Conservation (phyloP, 768 basidiomycete genomes). For the Macrolepiota fuliginosa region DNA sequence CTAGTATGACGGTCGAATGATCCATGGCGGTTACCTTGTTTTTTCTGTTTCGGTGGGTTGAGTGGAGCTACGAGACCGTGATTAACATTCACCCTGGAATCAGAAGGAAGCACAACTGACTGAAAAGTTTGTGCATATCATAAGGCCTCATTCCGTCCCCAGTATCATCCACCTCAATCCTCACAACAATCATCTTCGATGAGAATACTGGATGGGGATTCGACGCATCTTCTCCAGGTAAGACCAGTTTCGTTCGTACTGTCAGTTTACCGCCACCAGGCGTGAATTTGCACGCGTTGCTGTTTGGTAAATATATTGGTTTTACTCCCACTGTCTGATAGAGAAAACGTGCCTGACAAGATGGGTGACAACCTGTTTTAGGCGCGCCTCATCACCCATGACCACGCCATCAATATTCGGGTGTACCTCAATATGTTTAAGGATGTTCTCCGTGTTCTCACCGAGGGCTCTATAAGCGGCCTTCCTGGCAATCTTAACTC, state of each 20-base stretch:
- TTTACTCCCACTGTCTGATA: background rate
- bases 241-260: slow-evolving; percentile 63
- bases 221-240: slow-evolving; percentile 21
- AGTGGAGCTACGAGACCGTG: slow-evolving; percentile 51
- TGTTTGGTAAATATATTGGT: slow-evolving; percentile 18
- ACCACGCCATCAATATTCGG: slow-evolving; percentile 65
- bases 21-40: slow-evolving; percentile 43
- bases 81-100: background rate
- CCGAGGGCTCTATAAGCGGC: slow-evolving; percentile 63
- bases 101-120: slow-evolving; percentile 36
- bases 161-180: slow-evolving; percentile 83
- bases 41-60: slow-evolving; percentile 76
- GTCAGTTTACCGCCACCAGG: slow-evolving; percentile 63
- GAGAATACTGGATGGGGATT: slow-evolving; percentile 4
- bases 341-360: slow-evolving; percentile 57
- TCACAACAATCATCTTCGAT: slow-evolving; percentile 69
- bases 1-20: background rate
- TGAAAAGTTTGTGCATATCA: slow-evolving; percentile 75
- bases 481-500: slow-evolving; percentile 49
- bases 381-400: slow-evolving; percentile 78
- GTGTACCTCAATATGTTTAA: slow-evolving; percentile 37
- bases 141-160: slow-evolving; percentile 46
- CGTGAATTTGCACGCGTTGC: slow-evolving; percentile 82
- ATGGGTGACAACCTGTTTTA: slow-evolving; percentile 82
- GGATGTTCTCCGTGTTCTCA: slow-evolving; percentile 39